Evolutionary conservation across 805 yeast genomes (phyloP), one percentile per base, ranked within the genome.

Genomic region (Lachancea lanzarotensis): DNA sequence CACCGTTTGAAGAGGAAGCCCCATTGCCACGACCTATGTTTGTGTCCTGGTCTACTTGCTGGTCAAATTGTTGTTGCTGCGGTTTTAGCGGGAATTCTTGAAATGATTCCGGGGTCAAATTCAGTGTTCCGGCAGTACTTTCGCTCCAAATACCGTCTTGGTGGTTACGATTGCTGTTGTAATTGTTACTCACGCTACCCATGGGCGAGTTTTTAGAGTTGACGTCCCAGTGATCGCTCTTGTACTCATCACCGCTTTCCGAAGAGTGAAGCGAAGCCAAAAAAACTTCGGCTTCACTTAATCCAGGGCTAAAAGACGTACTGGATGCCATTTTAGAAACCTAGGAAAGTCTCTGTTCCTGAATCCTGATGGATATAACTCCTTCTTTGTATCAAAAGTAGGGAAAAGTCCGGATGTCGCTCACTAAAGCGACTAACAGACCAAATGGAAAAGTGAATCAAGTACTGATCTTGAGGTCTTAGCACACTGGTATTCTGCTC

Each of bases 41-140:
- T 4, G 25, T 6, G 8, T 22, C 25, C 25, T n/a, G n/a, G n/a
- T n/a, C n/a, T n/a, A n/a, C n/a, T 41, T 34, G 27, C 35, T 35
- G 43, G 38, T 22, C 36, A 2, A 12, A 11, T 30, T 42, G 49
- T 22, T 9, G 22, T 16, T n/a, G 42, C 17, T 25, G 26, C 22
- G n/a, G 31, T 18, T 25, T 30, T 31, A 22, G 17, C 25, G 38
- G 40, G 8, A 26, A 25, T 34, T 53, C 51, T 19, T 52, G 50
- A 16, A 46, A 50, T 9, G 53, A 50, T 34, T 52, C 55, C 13
- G 55, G 52, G 2, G 55, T 50, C 34, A 53, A 40, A 22, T 48
- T 45, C 43, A 43, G 35, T 5, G 18, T 31, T 5, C 31, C 37
- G 3, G 25, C 17, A 17, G 2, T 17, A 13, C 20, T 20, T 12